Conservation (phyloP, 352 stramenopile species). For the Thalassiosira gravida region DNA sequence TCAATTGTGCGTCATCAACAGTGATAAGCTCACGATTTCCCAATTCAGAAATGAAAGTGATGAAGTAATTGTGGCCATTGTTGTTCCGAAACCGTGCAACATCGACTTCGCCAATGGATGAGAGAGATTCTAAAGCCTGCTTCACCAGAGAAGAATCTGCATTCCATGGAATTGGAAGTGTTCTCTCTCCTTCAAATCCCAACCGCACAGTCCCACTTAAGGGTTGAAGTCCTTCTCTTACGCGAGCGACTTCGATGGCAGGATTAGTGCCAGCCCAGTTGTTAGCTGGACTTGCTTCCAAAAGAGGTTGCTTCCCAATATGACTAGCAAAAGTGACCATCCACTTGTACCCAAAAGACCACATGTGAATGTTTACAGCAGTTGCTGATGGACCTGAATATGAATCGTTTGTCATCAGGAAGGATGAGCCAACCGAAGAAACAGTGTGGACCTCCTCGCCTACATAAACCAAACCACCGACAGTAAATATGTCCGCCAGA, state of each 20-base stretch:
- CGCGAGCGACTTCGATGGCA: constrained; percentile 86
- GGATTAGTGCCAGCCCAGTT: constrained; percentile 93
- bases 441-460: constrained; percentile 50
- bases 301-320: constrained; percentile 87
- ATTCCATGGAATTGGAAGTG: constrained; percentile 88
- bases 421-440: constrained; percentile 43
- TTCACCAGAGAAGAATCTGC: constrained; percentile 88
- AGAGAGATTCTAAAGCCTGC: constrained; percentile 88
- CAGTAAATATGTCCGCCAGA: constrained; percentile 43
- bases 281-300: constrained; percentile 89
- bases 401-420: constrained; percentile 40
- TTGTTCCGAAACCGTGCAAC: constrained; percentile 90
- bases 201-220: constrained; percentile 91
- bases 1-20: constrained; percentile 91
- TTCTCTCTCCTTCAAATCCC: constrained; percentile 88
- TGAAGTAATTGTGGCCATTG: constrained; percentile 93
- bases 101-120: constrained; percentile 89
- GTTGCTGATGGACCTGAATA: constrained; percentile 65
- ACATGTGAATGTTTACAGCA: constrained; percentile 73
- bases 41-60: constrained; percentile 90
- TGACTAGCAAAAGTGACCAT: constrained; percentile 82
- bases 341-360: constrained; percentile 87
- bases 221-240: constrained; percentile 89
- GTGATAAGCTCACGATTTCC: constrained; percentile 75
- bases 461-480: constrained; percentile 79